Conservation (phyloP, 1,284 basidiomycete species). For the Rhodotorula sp. region DNA sequence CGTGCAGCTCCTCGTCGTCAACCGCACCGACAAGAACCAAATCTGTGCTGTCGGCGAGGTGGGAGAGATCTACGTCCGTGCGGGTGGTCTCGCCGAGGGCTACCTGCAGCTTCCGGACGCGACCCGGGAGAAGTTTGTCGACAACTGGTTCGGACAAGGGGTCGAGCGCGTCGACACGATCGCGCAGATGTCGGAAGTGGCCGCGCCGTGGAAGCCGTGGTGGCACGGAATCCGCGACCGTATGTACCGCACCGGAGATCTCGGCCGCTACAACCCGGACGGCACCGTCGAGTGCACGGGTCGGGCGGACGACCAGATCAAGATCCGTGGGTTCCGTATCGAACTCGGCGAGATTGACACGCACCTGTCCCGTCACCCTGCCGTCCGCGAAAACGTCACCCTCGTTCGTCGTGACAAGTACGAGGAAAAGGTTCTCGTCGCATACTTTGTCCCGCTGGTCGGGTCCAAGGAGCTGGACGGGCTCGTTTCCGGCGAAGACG, state of each 20-base stretch:
- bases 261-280: conserved; percentile 89
- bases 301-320: conserved; percentile 97
- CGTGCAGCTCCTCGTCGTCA: conserved; percentile 95
- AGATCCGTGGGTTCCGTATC: conserved; percentile 98
- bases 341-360: conserved; percentile 99
- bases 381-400: conserved; percentile 95
- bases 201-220: conserved; percentile 66
- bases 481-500: conserved; percentile 59
- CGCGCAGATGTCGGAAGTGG: conserved; percentile 50
- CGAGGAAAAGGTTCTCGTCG: conserved; percentile 98
- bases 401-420: conserved; percentile 96
- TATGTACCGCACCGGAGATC: conserved; percentile 96
- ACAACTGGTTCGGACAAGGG: conserved; percentile 78
- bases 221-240: conserved; percentile 98
- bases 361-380: conserved; percentile 87
- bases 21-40: conserved; percentile 81
- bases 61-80: conserved; percentile 97
- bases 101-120: conserved; percentile 79
- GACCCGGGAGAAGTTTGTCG: conserved; percentile 85
- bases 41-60: conserved; percentile 95
- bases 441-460: conserved; percentile 93
- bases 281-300: conserved; percentile 97
- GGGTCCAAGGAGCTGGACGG: conserved; percentile 65
- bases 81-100: conserved; percentile 92
- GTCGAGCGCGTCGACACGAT: conserved; percentile 68